Base-by-base conservation (phyloP, 2,329 filamentous ascomycete species). In the Zasmidium angulare region DNA sequence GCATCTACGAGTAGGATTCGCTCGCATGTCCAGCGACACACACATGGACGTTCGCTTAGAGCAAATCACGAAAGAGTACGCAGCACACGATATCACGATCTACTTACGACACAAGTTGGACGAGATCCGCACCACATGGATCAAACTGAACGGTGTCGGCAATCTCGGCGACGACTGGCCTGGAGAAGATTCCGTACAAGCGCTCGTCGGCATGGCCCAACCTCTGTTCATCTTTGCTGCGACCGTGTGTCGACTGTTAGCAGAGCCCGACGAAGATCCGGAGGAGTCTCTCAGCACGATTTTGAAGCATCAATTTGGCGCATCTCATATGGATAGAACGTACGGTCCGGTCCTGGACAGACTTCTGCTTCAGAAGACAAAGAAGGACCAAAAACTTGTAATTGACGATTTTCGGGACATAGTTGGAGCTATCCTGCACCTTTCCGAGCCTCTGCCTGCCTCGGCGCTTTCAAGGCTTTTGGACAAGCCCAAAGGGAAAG, bases 191-290 rank as follows among this genome's bases (percentile, higher is more conserved):
- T 50, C 12, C 23, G 62, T 68, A 3, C 12, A 67, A 14, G 51
- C 53, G 19, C 59, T 73, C 3, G 60, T 68, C 48, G 23, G 61
- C 10, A 68, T 66, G 46, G 49, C 71, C 3, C 53, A 63, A 26
- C 69, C 70, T 4, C 60, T 74, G 20, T 74, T 73, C 52, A 73
- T 73, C 46, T 69, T 63, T 31, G 67, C 72, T 9, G 52, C 63
- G 17, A 70, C 71, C 14, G 36, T 68, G 14, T 73, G 63, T 61
- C 71, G 67, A 2, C 70, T 69, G 60, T 52, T 74, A 19, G 56
- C 53, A 20, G 66, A 71, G 55, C 10, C n/a, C 17, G 57, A 62
- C 19, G 26, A 29, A 11, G 26, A 29, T 29, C 26, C 11, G 26
- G 26, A 29, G 4, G 26, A 29, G 26, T 4, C 26, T 29, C 26